phyloP scores from a whole-genome alignment of 2,329 filamentous ascomycete species.

The Bipolaris gigantea region DNA sequence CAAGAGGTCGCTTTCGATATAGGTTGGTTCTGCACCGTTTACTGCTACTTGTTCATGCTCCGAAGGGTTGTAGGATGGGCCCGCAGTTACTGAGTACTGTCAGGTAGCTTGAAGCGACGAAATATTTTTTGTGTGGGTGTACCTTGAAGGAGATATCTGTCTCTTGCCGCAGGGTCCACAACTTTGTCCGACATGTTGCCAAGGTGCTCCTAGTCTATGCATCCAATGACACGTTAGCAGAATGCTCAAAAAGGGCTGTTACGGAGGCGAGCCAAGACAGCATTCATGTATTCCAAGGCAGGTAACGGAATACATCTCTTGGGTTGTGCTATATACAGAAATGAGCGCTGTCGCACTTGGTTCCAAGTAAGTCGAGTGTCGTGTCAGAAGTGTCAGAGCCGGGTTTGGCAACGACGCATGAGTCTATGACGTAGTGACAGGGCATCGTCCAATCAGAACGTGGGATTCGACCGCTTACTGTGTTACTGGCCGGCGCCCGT shows the following conservation, averaged over 20 bases:
- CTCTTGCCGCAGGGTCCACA: slow-evolving; percentile 36
- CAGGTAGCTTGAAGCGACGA: neutral
- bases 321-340: neutral
- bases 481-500: neutral
- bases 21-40: slow-evolving; percentile 30
- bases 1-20: slow-evolving; percentile 35
- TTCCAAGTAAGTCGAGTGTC: neutral
- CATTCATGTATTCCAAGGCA: neutral
- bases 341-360: neutral
- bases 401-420: neutral
- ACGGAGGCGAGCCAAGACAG: neutral
- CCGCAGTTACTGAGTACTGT: slow-evolving; percentile 36
- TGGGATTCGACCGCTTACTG: slow-evolving; percentile 1
- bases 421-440: slow-evolving; percentile 12
- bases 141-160: slow-evolving; percentile 44
- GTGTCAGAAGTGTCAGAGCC: neutral
- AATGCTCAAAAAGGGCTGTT: neutral
- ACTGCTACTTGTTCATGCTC: slow-evolving; percentile 39
- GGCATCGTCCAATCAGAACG: slow-evolving; percentile 4
- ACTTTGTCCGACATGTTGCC: slow-evolving; percentile 14
- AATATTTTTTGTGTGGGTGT: neutral
- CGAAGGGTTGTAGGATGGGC: slow-evolving; percentile 37
- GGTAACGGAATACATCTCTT: neutral
- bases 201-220: neutral
- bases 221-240: neutral